Evolutionary conservation across 495 filamentous ascomycete genomes (phyloP).

Genomic region (Hypoxylon lienhwacheense): DNA sequence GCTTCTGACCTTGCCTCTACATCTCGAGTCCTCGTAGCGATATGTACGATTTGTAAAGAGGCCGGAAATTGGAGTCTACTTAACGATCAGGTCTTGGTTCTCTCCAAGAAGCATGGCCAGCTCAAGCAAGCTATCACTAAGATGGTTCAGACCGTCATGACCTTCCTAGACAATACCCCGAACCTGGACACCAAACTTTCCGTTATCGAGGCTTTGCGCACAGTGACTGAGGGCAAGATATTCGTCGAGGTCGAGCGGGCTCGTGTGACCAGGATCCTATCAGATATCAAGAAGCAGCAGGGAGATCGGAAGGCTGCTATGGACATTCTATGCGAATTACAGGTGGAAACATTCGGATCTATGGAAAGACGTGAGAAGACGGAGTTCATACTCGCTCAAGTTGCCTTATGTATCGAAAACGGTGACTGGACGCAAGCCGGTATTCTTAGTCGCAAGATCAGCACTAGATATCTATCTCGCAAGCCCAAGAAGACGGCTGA

Average conservation of each 20-base stretch:
- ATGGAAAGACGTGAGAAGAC: constrained; percentile 98
- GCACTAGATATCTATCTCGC: constrained; percentile 83
- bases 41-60: constrained; percentile 93
- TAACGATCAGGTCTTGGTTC: constrained; percentile 91
- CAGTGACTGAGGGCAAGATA: constrained; percentile 99
- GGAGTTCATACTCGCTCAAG: constrained; percentile 96
- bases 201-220: constrained; percentile 90
- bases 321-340: constrained; percentile 93
- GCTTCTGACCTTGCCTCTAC: constrained; percentile 94
- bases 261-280: constrained; percentile 89
- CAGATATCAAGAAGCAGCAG: constrained; percentile 93
- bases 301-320: constrained; percentile 87
- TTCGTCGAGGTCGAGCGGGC: constrained; percentile 98
- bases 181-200: constrained; percentile 83
- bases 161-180: constrained; percentile 78
- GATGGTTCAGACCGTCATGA: constrained; percentile 98
- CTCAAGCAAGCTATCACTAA: constrained; percentile 98
- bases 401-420: constrained; percentile 90
- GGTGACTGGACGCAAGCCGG: constrained; percentile 94
- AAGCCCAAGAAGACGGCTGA: constrained; percentile 87
- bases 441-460: constrained; percentile 95
- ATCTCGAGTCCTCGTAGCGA: constrained; percentile 78
- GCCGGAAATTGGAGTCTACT: constrained; percentile 87
- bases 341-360: constrained; percentile 98
- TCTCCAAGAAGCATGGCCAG: constrained; percentile 99